phyloP scores from a whole-genome alignment of 1,139 yeast species.

The Suzukiozyma palmioleophila region DNA sequence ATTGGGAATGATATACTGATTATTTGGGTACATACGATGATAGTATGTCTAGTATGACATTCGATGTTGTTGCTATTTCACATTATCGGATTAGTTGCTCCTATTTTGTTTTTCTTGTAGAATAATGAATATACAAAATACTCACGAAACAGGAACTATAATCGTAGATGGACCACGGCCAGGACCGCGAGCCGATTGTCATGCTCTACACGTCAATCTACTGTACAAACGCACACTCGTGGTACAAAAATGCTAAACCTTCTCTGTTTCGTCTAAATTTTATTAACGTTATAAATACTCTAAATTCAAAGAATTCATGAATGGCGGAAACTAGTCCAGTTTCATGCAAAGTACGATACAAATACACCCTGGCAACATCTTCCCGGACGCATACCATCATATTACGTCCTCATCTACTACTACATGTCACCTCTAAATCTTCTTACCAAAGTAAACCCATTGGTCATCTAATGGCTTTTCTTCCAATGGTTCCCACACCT shows the following conservation, averaged over 20 bases:
- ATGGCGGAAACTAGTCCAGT: background rate
- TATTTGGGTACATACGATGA: background rate
- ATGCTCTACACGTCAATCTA: no score
- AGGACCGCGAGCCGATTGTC: no score
- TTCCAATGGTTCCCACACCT: conserved; percentile 63
- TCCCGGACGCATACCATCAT: no score
- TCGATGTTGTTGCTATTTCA: background rate
- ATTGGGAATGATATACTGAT: background rate
- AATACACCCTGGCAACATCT: no score
- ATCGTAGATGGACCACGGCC: no score
- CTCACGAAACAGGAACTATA: no score
- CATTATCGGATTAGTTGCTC: background rate
- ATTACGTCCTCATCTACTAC: no score
- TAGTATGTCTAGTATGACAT: no score
- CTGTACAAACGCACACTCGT: no score
- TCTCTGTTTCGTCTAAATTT: background rate
- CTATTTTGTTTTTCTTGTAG: background rate
- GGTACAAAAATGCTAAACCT: no score
- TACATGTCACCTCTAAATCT: conserved; percentile 25
- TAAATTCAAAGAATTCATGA: background rate
- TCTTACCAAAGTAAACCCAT: conserved; percentile 68
- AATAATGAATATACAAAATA: no score
- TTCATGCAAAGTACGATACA: no score
- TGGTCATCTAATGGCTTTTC: conserved; percentile 70
- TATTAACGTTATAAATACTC: conserved; percentile 2